Percentiles rank a stretch among this genome's conserved stretches.
phyloP scores from a whole-genome alignment of 441 rosid genomes.

The Gossypium davidsonii region DNA sequence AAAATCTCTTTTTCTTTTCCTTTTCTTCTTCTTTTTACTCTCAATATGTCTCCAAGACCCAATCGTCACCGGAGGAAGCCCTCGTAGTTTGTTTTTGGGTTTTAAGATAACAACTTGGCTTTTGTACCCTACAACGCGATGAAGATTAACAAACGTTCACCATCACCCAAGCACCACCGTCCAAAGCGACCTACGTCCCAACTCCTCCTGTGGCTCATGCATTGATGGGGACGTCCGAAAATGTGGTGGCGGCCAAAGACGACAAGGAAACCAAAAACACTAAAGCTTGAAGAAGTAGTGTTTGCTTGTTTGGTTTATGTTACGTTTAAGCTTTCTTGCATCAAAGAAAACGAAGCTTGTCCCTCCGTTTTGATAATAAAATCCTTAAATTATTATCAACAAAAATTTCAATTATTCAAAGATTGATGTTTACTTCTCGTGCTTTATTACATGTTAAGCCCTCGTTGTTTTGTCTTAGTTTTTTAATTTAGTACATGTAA shows the following conservation, averaged over 20 bases:
- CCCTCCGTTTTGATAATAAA: neutral
- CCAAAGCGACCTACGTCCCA: neutral
- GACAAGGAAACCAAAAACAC: neutral
- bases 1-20: too few species aligned
- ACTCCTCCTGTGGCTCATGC: neutral
- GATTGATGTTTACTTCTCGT: too few species aligned
- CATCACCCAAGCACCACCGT: neutral
- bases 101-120: slow-evolving; percentile 19
- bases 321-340: neutral
- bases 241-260: neutral
- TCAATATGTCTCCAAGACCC: slow-evolving; percentile 24
- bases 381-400: too few species aligned
- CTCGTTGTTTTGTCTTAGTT: too few species aligned
- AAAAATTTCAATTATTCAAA: too few species aligned
- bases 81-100: slow-evolving; percentile 22
- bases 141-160: neutral
- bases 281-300: neutral
- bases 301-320: neutral
- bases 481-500: too few species aligned
- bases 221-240: neutral
- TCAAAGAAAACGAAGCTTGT: neutral
- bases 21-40: neutral
- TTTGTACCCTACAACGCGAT: slow-evolving; percentile 6
- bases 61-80: slow-evolving; percentile 32
- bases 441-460: too few species aligned